Evolutionary conservation across 495 filamentous ascomycete genomes (phyloP).

Genomic region (Penicillium arizonense): DNA sequence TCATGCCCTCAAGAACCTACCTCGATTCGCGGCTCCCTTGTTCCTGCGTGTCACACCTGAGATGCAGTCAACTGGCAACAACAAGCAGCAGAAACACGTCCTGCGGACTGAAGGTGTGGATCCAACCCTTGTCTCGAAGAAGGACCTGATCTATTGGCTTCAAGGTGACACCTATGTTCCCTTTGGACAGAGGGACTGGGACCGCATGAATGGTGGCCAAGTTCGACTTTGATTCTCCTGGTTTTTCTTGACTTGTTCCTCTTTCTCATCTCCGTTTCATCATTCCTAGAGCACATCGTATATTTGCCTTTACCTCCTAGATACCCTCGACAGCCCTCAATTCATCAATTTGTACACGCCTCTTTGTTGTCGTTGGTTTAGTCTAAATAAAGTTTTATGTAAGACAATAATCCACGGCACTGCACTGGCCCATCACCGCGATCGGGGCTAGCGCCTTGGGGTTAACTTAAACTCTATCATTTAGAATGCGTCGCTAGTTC

Average conservation of each 20-base stretch:
- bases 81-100: slow-evolving; percentile 78
- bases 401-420: too few species aligned
- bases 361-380: neutral
- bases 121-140: slow-evolving; percentile 49
- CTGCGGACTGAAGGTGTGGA: slow-evolving; percentile 75
- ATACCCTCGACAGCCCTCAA: slow-evolving; percentile 5
- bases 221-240: slow-evolving; percentile 58
- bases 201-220: slow-evolving; percentile 59
- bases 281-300: neutral
- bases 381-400: neutral
- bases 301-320: neutral
- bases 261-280: neutral
- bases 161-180: slow-evolving; percentile 61
- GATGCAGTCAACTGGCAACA: slow-evolving; percentile 73
- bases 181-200: slow-evolving; percentile 69
- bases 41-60: slow-evolving; percentile 68
- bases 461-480: too few species aligned
- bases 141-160: slow-evolving; percentile 71
- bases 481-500: too few species aligned
- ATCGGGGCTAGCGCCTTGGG: too few species aligned
- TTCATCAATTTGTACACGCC: neutral
- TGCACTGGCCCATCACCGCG: too few species aligned
- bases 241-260: neutral
- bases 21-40: slow-evolving; percentile 72
- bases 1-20: slow-evolving; percentile 58